Evolutionary conservation across 352 stramenopile species (phyloP).

Genomic region (Phytopythium sindhum): DNA sequence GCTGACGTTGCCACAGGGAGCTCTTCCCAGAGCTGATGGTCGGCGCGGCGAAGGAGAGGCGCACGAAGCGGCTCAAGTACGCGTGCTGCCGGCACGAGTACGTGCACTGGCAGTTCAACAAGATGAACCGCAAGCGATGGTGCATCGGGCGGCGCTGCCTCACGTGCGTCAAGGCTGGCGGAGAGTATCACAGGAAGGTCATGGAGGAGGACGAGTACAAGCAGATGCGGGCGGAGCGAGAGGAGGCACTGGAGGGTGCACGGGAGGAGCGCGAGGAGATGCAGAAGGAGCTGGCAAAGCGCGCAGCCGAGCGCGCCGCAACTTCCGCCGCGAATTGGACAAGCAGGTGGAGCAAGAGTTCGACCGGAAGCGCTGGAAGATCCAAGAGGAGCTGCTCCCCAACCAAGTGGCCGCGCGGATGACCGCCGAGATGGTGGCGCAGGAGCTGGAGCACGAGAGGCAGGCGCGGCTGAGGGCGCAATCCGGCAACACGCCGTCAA

Average conservation of each 20-base stretch:
- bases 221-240: neutral
- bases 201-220: slow-evolving; percentile 3
- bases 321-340: neutral
- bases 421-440: neutral
- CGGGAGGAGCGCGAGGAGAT: neutral
- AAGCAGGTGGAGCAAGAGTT: slow-evolving; percentile 3
- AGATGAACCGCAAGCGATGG: neutral
- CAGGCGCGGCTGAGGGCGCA: neutral
- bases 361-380: neutral
- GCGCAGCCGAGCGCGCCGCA: neutral
- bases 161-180: neutral
- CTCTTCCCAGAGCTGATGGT: neutral
- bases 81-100: slow-evolving; percentile 4
- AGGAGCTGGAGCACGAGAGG: slow-evolving; percentile 11
- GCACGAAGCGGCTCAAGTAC: neutral
- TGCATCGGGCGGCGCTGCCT: neutral
- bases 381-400: slow-evolving; percentile 1
- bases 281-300: neutral
- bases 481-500: too few relatives aligned
- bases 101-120: neutral
- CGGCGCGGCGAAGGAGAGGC: neutral
- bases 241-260: neutral
- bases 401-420: neutral
- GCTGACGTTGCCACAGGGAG: neutral
- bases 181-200: neutral